A percentile compares a stretch with the other conserved stretches of the same genome.
Conservation (phyloP, 495 filamentous ascomycete species). For the Opeltia flavorubescens region DNA sequence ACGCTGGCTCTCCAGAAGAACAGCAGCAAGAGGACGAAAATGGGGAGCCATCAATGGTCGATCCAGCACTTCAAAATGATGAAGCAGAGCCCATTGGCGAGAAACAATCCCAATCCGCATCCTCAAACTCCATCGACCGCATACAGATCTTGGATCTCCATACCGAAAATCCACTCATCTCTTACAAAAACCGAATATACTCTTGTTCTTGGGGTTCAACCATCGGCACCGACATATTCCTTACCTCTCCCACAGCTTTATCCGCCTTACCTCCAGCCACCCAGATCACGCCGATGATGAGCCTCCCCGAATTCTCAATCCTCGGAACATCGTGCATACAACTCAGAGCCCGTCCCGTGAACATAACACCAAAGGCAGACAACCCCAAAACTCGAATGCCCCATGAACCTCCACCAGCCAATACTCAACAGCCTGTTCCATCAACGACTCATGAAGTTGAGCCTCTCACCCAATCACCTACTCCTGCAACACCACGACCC, state of each 20-base stretch:
- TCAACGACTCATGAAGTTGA: too few species aligned
- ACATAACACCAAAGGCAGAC: not conserved
- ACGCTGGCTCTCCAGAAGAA: not conserved
- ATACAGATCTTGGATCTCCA: constrained; percentile 79
- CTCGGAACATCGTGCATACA: constrained; percentile 44
- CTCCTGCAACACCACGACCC: not conserved
- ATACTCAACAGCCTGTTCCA: not conserved
- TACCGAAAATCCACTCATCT: constrained; percentile 53
- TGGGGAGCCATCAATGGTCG: not conserved
- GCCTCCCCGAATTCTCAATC: constrained; percentile 34
- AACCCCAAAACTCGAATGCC: constrained; percentile 15
- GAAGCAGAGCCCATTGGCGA: not conserved
- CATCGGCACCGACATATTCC: constrained; percentile 67
- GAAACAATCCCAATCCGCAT: not conserved
- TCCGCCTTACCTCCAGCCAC: constrained; percentile 25
- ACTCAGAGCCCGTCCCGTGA: constrained; percentile 30
- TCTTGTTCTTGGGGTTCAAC: constrained; percentile 64
- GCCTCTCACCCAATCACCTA: not conserved
- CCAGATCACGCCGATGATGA: constrained; percentile 16
- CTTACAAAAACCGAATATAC: constrained; percentile 60
- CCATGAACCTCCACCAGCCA: not conserved
- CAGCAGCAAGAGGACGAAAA: not conserved
- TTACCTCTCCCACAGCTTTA: constrained; percentile 31
- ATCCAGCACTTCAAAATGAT: not conserved
- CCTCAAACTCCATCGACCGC: constrained; percentile 18